These are phyloP conservation scores for Drechslerella coelobrocha DNA, from an alignment of 2,329 filamentous ascomycete species.

Conservation along the genomic window DNA sequence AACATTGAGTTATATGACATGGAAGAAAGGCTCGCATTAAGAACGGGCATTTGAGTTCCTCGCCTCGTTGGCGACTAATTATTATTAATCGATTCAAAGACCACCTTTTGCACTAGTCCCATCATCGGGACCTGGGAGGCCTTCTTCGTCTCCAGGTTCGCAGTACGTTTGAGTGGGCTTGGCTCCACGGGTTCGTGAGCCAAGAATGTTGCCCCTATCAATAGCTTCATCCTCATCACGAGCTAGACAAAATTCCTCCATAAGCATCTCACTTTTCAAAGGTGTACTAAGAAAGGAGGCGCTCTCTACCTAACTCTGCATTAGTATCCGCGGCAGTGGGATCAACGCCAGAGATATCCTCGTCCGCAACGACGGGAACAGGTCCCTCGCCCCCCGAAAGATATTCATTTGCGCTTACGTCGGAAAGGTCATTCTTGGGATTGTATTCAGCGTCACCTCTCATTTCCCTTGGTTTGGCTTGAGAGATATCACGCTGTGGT, in stretches of 20 bases:
- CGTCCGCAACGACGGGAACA: constrained; percentile 7
- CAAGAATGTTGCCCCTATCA: constrained; percentile 58
- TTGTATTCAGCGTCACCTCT: constrained; percentile 8
- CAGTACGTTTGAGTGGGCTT: constrained; percentile 55
- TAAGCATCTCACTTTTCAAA: neutral
- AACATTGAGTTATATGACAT: too few relatives aligned
- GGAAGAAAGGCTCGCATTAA: too few relatives aligned
- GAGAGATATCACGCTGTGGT: too few relatives aligned
- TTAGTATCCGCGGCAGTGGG: constrained; percentile 9
- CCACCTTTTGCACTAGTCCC: constrained; percentile 25
- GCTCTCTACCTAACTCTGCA: constrained; percentile 8
- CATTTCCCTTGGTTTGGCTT: too few relatives aligned
- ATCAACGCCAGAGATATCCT: constrained; percentile 10
- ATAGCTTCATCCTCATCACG: constrained; percentile 59
- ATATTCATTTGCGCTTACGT: neutral
- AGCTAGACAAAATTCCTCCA: constrained; percentile 50
- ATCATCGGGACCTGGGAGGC: constrained; percentile 36
- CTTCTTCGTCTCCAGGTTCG: constrained; percentile 58
- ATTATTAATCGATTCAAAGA: too few relatives aligned
- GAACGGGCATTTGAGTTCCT: too few relatives aligned
- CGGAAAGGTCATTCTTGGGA: neutral
- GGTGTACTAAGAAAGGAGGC: neutral
- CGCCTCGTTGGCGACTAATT: too few relatives aligned
- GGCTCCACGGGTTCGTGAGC: constrained; percentile 57
- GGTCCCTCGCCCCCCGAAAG: neutral